Conservation (phyloP, 2,329 filamentous ascomycete genomes). For the Cryphonectria parasitica region DNA sequence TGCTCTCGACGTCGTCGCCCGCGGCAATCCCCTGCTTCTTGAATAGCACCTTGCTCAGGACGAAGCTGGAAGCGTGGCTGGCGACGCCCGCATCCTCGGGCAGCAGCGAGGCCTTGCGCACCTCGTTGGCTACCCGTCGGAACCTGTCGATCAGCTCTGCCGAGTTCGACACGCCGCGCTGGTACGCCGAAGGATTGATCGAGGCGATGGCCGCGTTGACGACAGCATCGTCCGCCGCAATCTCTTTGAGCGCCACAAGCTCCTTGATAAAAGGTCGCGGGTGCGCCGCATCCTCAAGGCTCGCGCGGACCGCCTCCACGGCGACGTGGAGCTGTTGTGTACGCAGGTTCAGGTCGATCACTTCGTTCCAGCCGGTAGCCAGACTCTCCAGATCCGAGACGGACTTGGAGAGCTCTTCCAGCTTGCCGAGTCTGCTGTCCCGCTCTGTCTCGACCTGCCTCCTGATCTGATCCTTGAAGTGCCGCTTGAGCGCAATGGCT, state of each 20-base stretch:
- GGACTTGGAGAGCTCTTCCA: conserved; percentile 76
- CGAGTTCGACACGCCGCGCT: conserved; percentile 82
- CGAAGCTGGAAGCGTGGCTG: conserved; percentile 86
- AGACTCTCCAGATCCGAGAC: conserved; percentile 86
- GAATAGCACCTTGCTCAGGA: conserved; percentile 94
- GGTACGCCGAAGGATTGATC: conserved; percentile 92
- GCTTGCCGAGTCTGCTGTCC: conserved; percentile 80
- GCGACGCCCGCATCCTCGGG: conserved; percentile 94
- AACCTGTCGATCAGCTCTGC: conserved; percentile 93
- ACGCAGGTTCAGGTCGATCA: conserved; percentile 86
- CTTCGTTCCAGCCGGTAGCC: conserved; percentile 85
- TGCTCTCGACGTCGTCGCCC: conserved; percentile 90
- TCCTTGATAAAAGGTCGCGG: conserved; percentile 89
- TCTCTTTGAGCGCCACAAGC: conserved; percentile 91
- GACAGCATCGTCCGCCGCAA: conserved; percentile 80
- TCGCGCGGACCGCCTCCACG: conserved; percentile 87
- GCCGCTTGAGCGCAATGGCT: conserved; percentile 83
- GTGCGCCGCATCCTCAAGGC: conserved; percentile 73
- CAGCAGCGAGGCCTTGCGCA: conserved; percentile 89
- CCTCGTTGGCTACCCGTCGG: conserved; percentile 87
- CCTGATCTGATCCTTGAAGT: conserved; percentile 79
- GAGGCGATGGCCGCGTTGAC: conserved; percentile 95
- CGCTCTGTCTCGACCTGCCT: conserved; percentile 87
- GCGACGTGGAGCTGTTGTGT: conserved; percentile 97
- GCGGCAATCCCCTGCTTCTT: conserved; percentile 86